Conservation (phyloP, 1,284 basidiomycete genomes). For the Boletus mariae region DNA sequence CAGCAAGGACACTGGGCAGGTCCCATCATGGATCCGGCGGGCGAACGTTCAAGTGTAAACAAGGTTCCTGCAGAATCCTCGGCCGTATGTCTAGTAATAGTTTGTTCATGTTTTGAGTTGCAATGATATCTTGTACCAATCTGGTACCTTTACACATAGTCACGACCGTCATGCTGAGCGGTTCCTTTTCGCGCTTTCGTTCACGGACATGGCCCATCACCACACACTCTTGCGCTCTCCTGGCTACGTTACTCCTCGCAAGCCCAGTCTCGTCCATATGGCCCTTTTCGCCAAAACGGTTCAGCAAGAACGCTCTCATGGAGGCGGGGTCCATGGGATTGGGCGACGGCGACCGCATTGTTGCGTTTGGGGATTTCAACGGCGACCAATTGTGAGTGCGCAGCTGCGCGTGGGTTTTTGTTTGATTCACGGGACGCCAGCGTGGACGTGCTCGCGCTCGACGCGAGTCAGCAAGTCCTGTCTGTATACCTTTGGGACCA, state of each 20-base stretch:
- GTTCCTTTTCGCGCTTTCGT: not conserved
- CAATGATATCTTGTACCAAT: too few relatives aligned
- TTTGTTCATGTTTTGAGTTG: too few relatives aligned
- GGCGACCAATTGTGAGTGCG: conserved; percentile 85
- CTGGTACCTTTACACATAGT: too few relatives aligned
- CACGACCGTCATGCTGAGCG: conserved; percentile 12
- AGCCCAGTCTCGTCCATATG: conserved; percentile 46
- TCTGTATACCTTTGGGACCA: conserved; percentile 84
- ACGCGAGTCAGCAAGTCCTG: conserved; percentile 68
- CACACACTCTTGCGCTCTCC: conserved; percentile 4
- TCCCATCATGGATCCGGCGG: conserved; percentile 37
- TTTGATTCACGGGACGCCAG: conserved; percentile 38
- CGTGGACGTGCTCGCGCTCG: conserved; percentile 79
- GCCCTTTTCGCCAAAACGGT: conserved; percentile 83
- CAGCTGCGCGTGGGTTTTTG: not conserved
- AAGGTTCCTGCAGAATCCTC: too few relatives aligned
- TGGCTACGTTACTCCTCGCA: conserved; percentile 17
- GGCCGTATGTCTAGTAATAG: too few relatives aligned
- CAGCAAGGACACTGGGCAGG: conserved; percentile 11
- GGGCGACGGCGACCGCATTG: conserved; percentile 63
- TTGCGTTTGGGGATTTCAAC: conserved; percentile 93
- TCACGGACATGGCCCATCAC: not conserved
- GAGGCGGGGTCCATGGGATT: conserved; percentile 82
- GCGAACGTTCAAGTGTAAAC: conserved; percentile 25
- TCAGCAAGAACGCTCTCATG: conserved; percentile 82